A percentile compares a stretch with the other conserved stretches of the same genome.
phyloP scores from a whole-genome alignment of 2,329 filamentous ascomycete genomes.

The Helminthosporium solani region DNA sequence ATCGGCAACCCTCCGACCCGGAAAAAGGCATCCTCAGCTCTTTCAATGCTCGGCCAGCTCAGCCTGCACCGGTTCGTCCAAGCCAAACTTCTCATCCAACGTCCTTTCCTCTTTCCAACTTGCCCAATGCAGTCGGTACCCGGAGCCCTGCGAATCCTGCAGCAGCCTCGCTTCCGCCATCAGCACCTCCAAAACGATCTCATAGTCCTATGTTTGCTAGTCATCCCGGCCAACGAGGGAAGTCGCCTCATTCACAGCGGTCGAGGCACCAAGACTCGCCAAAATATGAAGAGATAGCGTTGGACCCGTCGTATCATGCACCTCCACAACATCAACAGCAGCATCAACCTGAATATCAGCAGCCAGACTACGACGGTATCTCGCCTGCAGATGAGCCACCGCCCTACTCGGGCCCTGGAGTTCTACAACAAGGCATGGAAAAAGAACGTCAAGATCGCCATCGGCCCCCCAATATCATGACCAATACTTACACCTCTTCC shows the following conservation, averaged over 20 bases:
- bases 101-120: constrained; percentile 30
- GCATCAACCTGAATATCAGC: background rate
- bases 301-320: constrained; percentile 7
- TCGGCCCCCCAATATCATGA: constrained; percentile 34
- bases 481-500: constrained; percentile 11
- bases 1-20: constrained; percentile 7
- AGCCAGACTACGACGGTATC: constrained; percentile 22
- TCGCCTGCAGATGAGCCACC: constrained; percentile 32
- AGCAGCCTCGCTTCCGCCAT: constrained; percentile 19
- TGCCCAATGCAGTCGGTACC: constrained; percentile 18
- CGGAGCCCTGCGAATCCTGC: constrained; percentile 26
- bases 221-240: constrained; percentile 9
- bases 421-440: constrained; percentile 33
- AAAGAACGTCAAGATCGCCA: constrained; percentile 26
- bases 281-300: constrained; percentile 1
- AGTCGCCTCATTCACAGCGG: constrained; percentile 12
- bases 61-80: constrained; percentile 25
- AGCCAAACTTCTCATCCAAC: constrained; percentile 17
- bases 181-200: constrained; percentile 25
- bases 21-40: constrained; percentile 16
- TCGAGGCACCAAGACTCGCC: constrained; percentile 6
- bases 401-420: constrained; percentile 35
- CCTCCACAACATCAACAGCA: constrained; percentile 2
- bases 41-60: constrained; percentile 18
- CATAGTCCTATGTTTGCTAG: constrained; percentile 22